A percentile compares a stretch with the other conserved stretches of the same genome.
Evolutionary conservation across 768 basidiomycete species (phyloP).

Genomic region (Clitopilus hobsonii): DNA sequence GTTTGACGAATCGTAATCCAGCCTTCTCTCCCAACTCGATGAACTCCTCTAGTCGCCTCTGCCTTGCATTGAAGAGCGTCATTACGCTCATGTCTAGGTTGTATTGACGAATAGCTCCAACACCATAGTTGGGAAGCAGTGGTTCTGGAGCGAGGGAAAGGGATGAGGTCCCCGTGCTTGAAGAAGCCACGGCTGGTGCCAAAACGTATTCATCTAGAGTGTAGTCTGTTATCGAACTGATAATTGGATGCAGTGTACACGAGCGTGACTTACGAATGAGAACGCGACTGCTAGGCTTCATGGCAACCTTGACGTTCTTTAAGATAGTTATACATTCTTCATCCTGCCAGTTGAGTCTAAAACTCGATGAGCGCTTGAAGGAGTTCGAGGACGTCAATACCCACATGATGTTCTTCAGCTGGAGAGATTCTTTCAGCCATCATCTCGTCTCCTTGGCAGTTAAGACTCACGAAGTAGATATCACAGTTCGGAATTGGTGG

Average conservation of each 20-base stretch:
- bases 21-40: constrained; percentile 28
- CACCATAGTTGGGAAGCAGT: neutral
- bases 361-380: neutral
- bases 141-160: neutral
- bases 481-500: constrained; percentile 29
- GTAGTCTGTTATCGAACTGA: neutral
- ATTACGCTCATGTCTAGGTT: neutral
- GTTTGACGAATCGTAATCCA: constrained; percentile 30
- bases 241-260: neutral
- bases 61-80: neutral
- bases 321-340: constrained; percentile 24
- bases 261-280: constrained; percentile 23
- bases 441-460: neutral
- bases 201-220: neutral
- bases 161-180: neutral
- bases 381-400: neutral
- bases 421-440: neutral
- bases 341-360: constrained; percentile 32
- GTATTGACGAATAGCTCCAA: neutral
- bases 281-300: constrained; percentile 21
- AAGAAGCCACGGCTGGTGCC: neutral
- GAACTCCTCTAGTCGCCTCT: constrained; percentile 6
- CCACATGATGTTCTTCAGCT: neutral
- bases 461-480: constrained; percentile 31
- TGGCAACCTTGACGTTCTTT: constrained; percentile 20